These are phyloP conservation scores for Flaveria trinervia DNA, from an alignment of 129 eudicot species.

Conservation along the genomic window DNA sequence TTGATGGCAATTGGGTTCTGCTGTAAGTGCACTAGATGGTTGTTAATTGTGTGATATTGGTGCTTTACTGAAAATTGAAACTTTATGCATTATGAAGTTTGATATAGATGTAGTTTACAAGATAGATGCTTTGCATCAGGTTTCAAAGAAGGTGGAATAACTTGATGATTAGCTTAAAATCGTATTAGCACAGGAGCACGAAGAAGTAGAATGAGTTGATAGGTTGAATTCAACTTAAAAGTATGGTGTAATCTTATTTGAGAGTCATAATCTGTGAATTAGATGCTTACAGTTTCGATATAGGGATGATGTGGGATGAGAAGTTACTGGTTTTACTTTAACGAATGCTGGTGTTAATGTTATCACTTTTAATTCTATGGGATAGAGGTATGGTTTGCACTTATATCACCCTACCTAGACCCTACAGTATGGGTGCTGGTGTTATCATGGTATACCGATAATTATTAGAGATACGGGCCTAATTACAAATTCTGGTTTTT, in stretches of 20 bases:
- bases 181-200: not conserved
- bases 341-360: not conserved
- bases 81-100: not conserved
- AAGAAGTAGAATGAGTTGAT: not conserved
- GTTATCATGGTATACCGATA: slow-evolving; percentile 2
- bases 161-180: not conserved
- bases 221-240: not conserved
- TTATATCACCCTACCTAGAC: no score
- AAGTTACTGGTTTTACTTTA: not conserved
- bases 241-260: not conserved
- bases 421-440: not conserved
- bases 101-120: not conserved
- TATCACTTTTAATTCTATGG: no score
- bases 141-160: not conserved
- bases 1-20: slow-evolving; percentile 91
- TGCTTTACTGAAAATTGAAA: not conserved
- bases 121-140: not conserved
- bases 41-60: not conserved
- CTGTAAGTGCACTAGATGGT: slow-evolving; percentile 53
- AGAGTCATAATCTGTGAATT: not conserved
- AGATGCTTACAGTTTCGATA: not conserved
- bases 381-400: no score
- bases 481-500: not conserved
- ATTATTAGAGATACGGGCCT: not conserved
- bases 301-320: not conserved